phyloP scores from a whole-genome alignment of 2,329 filamentous ascomycete species.

The Orbilia blumenaviensis region DNA sequence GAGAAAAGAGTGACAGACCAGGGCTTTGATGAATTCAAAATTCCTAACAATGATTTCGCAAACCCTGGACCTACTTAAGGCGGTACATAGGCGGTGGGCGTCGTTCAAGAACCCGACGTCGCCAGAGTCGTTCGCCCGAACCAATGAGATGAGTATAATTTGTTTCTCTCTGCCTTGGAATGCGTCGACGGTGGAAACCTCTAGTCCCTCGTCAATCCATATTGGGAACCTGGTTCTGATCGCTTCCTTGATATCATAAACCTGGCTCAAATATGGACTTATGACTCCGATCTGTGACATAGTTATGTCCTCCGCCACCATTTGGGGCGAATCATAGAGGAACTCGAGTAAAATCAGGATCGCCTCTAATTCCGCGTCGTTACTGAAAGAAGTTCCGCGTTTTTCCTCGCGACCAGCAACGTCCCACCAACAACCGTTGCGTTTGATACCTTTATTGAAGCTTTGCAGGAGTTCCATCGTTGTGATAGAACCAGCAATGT shows the following conservation, averaged over 20 bases:
- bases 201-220: background rate
- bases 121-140: conserved; percentile 83
- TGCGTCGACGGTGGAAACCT: conserved; percentile 69
- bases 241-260: background rate
- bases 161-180: conserved; percentile 98
- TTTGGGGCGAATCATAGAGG: background rate
- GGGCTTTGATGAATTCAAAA: background rate
- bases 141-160: conserved; percentile 87
- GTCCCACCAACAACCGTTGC: background rate
- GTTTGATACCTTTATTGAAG: background rate
- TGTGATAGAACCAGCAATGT: background rate
- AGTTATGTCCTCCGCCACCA: background rate
- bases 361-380: background rate
- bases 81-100: conserved; percentile 90
- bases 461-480: background rate
- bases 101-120: conserved; percentile 96
- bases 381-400: background rate
- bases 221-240: background rate
- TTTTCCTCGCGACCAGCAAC: background rate
- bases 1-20: background rate
- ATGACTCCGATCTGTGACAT: background rate
- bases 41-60: background rate
- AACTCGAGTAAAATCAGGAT: background rate
- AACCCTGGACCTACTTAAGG: background rate
- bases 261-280: background rate